phyloP scores from a whole-genome alignment of 345 rosid genomes.

The Acer saccharum region DNA sequence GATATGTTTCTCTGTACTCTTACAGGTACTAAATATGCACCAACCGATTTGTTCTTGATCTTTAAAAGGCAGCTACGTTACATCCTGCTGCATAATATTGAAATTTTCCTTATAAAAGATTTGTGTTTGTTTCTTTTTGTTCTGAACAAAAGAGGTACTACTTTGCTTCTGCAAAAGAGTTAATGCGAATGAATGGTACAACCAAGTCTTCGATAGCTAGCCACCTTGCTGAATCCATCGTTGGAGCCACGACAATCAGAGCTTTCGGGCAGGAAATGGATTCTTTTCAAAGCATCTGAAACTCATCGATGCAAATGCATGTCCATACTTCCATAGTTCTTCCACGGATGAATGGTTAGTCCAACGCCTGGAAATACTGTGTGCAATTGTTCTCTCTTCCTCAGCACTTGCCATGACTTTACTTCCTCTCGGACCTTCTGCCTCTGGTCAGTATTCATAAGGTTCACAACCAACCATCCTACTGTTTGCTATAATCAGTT shows the following conservation, averaged over 20 bases:
- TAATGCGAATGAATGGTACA: constrained; percentile 62
- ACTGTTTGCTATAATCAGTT: background rate
- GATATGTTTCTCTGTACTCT: constrained; percentile 34
- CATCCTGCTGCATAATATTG: too few relatives aligned
- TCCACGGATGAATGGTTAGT: constrained; percentile 62
- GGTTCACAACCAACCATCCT: background rate
- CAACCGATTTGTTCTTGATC: background rate
- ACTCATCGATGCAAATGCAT: constrained; percentile 54
- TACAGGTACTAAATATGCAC: constrained; percentile 37
- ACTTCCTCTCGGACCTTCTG: constrained; percentile 47
- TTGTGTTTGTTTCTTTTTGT: background rate
- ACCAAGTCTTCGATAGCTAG: constrained; percentile 57
- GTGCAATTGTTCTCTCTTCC: constrained; percentile 54
- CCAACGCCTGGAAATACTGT: constrained; percentile 53
- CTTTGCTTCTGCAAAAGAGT: constrained; percentile 51
- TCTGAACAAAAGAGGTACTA: constrained; percentile 43
- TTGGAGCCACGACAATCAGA: constrained; percentile 60
- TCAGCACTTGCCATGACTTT: constrained; percentile 56
- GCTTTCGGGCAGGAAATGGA: constrained; percentile 53
- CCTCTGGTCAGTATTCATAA: constrained; percentile 36
- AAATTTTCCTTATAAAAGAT: background rate
- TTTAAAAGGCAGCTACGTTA: background rate
- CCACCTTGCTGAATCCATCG: constrained; percentile 60
- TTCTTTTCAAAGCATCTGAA: constrained; percentile 46
- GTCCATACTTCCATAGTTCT: constrained; percentile 50